Evolutionary conservation across 352 stramenopile genomes (phyloP).

Genomic region (Phytophthora europaea): DNA sequence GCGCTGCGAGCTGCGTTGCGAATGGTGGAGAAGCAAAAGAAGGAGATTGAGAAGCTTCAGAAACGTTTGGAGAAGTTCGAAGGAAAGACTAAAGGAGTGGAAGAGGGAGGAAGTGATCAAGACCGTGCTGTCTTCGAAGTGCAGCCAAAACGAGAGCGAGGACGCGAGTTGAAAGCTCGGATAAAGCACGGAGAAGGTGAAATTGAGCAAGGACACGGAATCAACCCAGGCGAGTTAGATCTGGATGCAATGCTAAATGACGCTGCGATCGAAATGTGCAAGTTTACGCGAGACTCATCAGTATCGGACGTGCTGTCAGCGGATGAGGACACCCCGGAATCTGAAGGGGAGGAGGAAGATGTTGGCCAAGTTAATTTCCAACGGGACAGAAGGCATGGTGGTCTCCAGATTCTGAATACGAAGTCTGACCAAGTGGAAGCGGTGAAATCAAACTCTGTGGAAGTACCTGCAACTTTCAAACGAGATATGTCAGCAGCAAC

Average conservation of each 20-base stretch:
- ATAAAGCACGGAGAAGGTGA: neutral
- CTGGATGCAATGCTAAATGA: slow-evolving; percentile 35
- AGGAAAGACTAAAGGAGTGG: neutral
- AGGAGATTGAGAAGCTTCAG: slow-evolving; percentile 75
- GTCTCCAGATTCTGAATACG: slow-evolving; percentile 10
- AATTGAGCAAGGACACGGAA: neutral
- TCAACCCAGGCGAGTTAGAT: slow-evolving; percentile 15
- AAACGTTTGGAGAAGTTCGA: slow-evolving; percentile 36
- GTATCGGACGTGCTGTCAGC: slow-evolving; percentile 42
- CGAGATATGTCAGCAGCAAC: neutral
- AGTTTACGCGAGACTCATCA: slow-evolving; percentile 23
- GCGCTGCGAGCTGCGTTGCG: slow-evolving; percentile 78
- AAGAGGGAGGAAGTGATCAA: neutral
- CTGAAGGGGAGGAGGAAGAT: slow-evolving; percentile 26
- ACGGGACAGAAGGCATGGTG: slow-evolving; percentile 5
- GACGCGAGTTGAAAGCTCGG: neutral
- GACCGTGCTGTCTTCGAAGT: neutral
- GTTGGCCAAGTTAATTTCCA: neutral
- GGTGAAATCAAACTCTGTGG: neutral
- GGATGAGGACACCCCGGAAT: slow-evolving; percentile 35
- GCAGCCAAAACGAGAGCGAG: neutral
- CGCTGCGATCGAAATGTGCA: slow-evolving; percentile 35
- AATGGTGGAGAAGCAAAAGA: slow-evolving; percentile 73
- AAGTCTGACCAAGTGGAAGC: neutral
- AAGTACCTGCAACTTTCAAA: neutral